Conservation (phyloP, 176 grass and related monocot species). For the Alopecurus myosuroides region DNA sequence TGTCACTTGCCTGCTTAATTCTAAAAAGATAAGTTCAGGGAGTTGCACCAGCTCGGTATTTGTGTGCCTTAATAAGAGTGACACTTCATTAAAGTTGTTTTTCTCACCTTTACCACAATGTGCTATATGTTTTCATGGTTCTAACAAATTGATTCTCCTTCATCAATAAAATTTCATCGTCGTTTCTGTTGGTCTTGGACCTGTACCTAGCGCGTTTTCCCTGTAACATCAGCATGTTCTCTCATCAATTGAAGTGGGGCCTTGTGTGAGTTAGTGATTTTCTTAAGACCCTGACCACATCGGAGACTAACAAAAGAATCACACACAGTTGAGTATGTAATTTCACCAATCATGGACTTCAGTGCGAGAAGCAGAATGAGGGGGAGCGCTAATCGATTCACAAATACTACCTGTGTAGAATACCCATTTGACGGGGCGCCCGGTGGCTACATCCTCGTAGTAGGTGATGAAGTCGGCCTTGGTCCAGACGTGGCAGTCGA, state of each 20-base stretch:
- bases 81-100: too few species aligned
- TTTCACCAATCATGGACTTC: too few species aligned
- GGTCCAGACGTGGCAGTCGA: constrained; percentile 50
- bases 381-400: neutral
- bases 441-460: constrained; percentile 53
- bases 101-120: neutral
- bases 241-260: neutral
- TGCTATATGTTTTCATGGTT: neutral
- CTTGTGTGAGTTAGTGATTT: neutral
- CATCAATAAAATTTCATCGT: neutral
- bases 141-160: neutral
- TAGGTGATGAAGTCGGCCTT: constrained; percentile 70
- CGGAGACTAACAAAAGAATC: too few species aligned
- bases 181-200: neutral
- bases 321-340: too few species aligned
- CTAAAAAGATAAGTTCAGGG: neutral
- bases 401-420: constrained; percentile 41
- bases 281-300: neutral
- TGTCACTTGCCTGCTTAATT: neutral
- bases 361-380: too few species aligned
- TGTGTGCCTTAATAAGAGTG: neutral
- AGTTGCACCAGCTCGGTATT: neutral
- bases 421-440: constrained; percentile 65
- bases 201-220: neutral
- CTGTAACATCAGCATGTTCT: neutral